Evolutionary conservation across 2,329 filamentous ascomycete species (phyloP).

Genomic region (Apiospora koreana): DNA sequence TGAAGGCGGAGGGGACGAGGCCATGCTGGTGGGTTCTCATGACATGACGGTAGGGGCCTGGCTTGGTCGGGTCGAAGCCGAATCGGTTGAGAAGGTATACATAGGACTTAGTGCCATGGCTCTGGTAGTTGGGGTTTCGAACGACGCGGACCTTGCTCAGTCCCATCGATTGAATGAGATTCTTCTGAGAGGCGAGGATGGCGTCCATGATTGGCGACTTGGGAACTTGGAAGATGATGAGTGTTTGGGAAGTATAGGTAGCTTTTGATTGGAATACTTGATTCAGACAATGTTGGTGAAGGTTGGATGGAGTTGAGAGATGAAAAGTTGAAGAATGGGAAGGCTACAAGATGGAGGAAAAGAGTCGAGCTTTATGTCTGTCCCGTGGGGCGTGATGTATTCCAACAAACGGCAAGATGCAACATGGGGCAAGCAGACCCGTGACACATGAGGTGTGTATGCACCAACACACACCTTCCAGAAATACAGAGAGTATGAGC

Average conservation of each 20-base stretch:
- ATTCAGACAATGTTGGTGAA: not conserved
- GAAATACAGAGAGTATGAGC: not conserved
- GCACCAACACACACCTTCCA: not conserved
- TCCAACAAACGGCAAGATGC: not conserved
- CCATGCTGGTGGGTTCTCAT: conserved; percentile 47
- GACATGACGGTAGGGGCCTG: conserved; percentile 60
- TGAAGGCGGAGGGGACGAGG: conserved; percentile 41
- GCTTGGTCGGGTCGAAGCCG: conserved; percentile 61
- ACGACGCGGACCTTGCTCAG: conserved; percentile 51
- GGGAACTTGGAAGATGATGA: not conserved
- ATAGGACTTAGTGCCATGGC: conserved; percentile 64
- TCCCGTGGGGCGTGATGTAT: not conserved
- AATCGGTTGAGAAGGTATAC: conserved; percentile 62
- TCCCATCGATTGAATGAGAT: conserved; percentile 35
- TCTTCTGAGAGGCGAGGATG: conserved; percentile 35
- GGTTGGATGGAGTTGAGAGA: not conserved
- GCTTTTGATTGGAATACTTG: no score
- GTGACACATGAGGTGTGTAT: not conserved
- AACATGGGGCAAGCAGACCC: not conserved
- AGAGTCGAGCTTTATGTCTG: not conserved
- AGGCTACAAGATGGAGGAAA: not conserved
- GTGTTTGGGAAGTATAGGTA: not conserved
- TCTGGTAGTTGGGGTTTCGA: conserved; percentile 60
- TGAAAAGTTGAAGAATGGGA: not conserved
- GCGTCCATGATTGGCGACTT: conserved; percentile 33